Percentiles rank a stretch among this genome's conserved stretches.
phyloP scores from a whole-genome alignment of 106 monocot species.

The Dactylorhiza incarnata region DNA sequence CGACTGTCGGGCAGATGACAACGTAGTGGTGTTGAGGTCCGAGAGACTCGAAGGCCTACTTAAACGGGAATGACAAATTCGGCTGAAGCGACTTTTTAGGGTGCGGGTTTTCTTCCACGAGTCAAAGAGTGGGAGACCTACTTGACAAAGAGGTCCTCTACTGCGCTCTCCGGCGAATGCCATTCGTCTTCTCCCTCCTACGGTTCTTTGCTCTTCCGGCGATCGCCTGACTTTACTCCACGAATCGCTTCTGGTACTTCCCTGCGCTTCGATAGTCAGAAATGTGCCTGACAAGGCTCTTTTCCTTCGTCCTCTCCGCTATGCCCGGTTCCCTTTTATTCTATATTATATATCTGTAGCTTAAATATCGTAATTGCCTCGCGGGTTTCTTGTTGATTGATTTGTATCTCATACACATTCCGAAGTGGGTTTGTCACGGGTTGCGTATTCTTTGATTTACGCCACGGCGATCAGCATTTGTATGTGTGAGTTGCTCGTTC shows the following conservation, averaged over 20 bases:
- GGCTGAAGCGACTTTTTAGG: too few species aligned
- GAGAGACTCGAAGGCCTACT: too few species aligned
- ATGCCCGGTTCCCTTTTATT: background rate
- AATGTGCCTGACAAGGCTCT: background rate
- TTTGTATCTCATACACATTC: background rate
- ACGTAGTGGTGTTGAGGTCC: too few species aligned
- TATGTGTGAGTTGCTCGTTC: background rate
- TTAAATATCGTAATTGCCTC: background rate
- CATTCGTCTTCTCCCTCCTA: background rate
- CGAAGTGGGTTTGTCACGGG: background rate
- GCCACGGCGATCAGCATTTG: background rate
- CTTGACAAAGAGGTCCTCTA: too few species aligned
- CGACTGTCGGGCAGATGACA: too few species aligned
- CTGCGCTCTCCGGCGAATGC: background rate
- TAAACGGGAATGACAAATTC: too few species aligned
- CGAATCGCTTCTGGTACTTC: background rate
- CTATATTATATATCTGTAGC: background rate
- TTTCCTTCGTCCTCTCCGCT: background rate
- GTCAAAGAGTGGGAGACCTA: too few species aligned
- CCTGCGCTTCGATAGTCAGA: background rate
- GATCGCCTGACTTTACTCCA: background rate
- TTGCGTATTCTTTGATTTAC: background rate
- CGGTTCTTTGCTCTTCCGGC: background rate
- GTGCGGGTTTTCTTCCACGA: too few species aligned
- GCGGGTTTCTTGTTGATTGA: background rate